Evolutionary conservation across 2,329 filamentous ascomycete genomes (phyloP).

Genomic region (Beauveria scarabaeidicola): DNA sequence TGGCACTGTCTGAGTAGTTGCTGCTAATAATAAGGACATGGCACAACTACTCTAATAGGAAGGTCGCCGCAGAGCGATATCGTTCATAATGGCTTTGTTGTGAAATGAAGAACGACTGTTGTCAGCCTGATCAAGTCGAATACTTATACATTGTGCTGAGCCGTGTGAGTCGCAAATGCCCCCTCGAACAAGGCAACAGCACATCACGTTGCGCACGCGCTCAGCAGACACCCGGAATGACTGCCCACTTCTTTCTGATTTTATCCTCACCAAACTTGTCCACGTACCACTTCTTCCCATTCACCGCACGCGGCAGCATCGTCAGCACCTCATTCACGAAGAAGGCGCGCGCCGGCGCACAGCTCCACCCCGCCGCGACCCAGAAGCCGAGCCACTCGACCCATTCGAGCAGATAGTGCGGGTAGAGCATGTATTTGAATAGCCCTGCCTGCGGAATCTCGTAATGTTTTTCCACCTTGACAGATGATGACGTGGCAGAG

Average conservation of each 20-base stretch:
- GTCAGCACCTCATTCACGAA: slow-evolving; percentile 78
- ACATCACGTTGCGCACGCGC: too few species aligned
- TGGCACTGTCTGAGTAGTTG: neutral
- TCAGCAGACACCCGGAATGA: slow-evolving; percentile 47
- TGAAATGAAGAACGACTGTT: neutral
- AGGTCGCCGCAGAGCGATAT: neutral
- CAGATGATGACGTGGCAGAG: slow-evolving; percentile 17
- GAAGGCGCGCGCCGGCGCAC: slow-evolving; percentile 71
- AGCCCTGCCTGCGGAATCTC: slow-evolving; percentile 75
- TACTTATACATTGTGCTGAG: too few species aligned
- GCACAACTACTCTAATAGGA: neutral
- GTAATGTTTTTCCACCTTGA: slow-evolving; percentile 68
- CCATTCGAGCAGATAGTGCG: slow-evolving; percentile 97
- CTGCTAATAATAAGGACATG: too few species aligned
- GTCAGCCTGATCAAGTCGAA: neutral
- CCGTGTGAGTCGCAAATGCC: too few species aligned
- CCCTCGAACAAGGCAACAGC: too few species aligned
- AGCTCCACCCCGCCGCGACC: slow-evolving; percentile 59
- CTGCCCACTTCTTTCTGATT: slow-evolving; percentile 65
- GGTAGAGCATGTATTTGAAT: slow-evolving; percentile 76
- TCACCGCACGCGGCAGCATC: slow-evolving; percentile 80
- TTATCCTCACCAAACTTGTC: slow-evolving; percentile 80
- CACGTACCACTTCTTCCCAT: slow-evolving; percentile 78
- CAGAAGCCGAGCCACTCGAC: slow-evolving; percentile 89
- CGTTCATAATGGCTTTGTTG: neutral